Evolutionary conservation across 2,329 filamentous ascomycete species (phyloP).

Genomic region (Apiospora hydei): DNA sequence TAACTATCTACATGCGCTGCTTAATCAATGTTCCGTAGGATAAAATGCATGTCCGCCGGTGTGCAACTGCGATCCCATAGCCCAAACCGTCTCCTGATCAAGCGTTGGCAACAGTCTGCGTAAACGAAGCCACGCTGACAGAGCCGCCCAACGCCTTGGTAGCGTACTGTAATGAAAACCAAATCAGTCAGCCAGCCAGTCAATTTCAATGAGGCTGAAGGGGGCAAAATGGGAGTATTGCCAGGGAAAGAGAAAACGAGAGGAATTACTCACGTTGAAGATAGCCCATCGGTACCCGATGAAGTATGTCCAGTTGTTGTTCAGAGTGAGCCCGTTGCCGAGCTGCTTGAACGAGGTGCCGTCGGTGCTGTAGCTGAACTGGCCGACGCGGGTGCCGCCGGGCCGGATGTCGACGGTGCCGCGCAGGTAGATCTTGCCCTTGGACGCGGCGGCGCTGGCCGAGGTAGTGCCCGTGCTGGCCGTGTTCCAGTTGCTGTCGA

Average conservation of each 20-base stretch:
- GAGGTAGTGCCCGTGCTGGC: conserved; percentile 41
- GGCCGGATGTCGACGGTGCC: conserved; percentile 45
- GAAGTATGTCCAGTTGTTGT: conserved; percentile 54
- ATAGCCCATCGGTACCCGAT: conserved; percentile 57
- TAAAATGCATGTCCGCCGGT: background rate
- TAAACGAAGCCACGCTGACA: conserved; percentile 22
- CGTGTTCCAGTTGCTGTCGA: conserved; percentile 44
- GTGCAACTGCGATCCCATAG: background rate
- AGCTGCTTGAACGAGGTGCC: conserved; percentile 46
- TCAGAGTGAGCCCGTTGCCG: conserved; percentile 46
- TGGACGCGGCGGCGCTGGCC: conserved; percentile 39
- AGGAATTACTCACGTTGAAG: conserved; percentile 46
- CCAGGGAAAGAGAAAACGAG: background rate
- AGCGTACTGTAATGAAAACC: conserved; percentile 2
- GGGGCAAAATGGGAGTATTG: background rate
- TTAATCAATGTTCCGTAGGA: background rate
- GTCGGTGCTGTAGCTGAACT: conserved; percentile 53
- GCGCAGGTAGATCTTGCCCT: conserved; percentile 47
- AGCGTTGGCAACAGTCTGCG: conserved; percentile 15
- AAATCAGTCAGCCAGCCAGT: background rate
- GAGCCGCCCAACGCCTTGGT: conserved; percentile 23
- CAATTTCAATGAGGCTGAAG: background rate
- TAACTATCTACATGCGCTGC: background rate
- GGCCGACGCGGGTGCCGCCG: conserved; percentile 38
- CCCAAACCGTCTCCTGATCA: background rate